Evolutionary conservation across 2,329 filamentous ascomycete species (phyloP), one percentile per base, ranked within the genome.

Genomic region (Talaromyces marneffei): DNA sequence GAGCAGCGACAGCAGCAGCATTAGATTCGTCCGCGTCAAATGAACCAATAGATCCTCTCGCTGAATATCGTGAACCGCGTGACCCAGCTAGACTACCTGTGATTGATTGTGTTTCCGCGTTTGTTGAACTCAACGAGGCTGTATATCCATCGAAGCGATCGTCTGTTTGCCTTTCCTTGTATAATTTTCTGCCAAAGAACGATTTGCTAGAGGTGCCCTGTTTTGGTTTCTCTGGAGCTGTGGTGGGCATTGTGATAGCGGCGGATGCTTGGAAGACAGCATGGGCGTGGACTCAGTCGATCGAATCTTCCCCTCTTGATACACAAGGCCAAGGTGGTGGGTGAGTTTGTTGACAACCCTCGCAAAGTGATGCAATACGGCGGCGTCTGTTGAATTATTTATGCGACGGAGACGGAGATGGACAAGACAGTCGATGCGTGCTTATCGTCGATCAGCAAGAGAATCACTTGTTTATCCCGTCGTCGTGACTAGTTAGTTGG

Each of bases 191-290:
- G 70, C 91, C 92, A 80, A 97, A 97, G 81, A 97, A 91, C 65
- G 88, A 91, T 74, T 88, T 88, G 73, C 86, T 84, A 72, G 87
- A 88, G 71, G 90, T 92, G 66, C 89, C 91, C 81, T 93, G 89
- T 77, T 90, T 87, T 70, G 88, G 83, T 79, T 92, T 91, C 80
- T 90, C 88, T 80, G 88, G 82, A 72, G 85, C 85, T 85, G 74
- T 75, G 59, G 78, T 72, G 67, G 80, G 79, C 80, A 82, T 83
- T 65, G 74, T 75, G 71, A 20, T 59, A 54, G 68, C 70, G 69
- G 65, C 66, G 66, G 66, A 73, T 68, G 66, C 66, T 72, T 65
- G 65, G 65, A 66, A 62, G 60, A 59, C 48, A 62, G 60, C 57
- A 63, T 60, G 52, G 57, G 53, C 40, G 50, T 61, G 27, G 31